Percentiles rank a stretch among this genome's conserved stretches.
Conservation (phyloP, 257 asterid species). For the Solanum rostratum region DNA sequence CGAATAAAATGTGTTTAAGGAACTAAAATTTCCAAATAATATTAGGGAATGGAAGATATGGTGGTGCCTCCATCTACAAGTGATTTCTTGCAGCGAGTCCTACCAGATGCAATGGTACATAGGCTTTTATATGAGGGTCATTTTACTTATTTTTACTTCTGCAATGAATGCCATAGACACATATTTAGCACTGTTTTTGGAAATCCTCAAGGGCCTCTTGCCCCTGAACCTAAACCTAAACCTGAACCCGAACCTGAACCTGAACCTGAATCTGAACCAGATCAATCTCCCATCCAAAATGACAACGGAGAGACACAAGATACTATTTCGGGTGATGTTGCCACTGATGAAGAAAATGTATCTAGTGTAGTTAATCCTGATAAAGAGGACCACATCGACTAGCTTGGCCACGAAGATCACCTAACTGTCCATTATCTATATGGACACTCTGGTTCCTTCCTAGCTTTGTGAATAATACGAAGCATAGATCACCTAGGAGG, state of each 20-base stretch:
- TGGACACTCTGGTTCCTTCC: background rate
- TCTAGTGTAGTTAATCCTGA: constrained; percentile 4
- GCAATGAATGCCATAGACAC: constrained; percentile 77
- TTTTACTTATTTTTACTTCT: constrained; percentile 72
- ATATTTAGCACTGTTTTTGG: constrained; percentile 59
- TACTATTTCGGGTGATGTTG: constrained; percentile 8
- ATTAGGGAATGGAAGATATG: constrained; percentile 71
- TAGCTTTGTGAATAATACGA: background rate
- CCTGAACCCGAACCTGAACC: background rate
- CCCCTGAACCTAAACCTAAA: background rate
- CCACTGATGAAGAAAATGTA: constrained; percentile 6
- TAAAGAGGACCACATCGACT: background rate
- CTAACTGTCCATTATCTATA: background rate
- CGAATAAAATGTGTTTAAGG: background rate
- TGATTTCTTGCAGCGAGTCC: constrained; percentile 66
- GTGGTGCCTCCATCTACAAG: constrained; percentile 83
- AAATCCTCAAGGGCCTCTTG: constrained; percentile 65
- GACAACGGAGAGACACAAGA: constrained; percentile 17
- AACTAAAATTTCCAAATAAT: background rate
- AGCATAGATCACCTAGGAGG: background rate
- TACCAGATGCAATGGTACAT: constrained; percentile 81
- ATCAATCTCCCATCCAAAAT: constrained; percentile 11
- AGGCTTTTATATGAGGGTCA: constrained; percentile 83
- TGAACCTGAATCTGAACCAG: constrained; percentile 1
- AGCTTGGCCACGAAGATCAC: background rate